Base-by-base conservation (phyloP, 2,329 filamentous ascomycete genomes). In the Fonsecaea monophora region DNA sequence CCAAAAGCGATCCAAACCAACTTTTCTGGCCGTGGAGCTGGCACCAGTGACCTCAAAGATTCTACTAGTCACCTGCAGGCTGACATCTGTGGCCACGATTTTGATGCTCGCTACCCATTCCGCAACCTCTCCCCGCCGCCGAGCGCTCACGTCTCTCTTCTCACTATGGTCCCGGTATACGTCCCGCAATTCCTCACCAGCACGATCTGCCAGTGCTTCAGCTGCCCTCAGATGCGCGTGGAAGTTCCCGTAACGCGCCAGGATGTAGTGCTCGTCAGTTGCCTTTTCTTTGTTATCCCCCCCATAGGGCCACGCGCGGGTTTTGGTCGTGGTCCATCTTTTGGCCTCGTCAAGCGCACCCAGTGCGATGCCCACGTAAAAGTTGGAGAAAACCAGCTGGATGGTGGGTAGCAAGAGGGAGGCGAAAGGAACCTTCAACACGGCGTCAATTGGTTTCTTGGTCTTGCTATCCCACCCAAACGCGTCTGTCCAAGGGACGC, bases 31-130 rank as follows among this genome's bases (percentile, higher is more conserved):
- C 0, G 87, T 90, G 0, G 87, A 82, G 67, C 84, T 83, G 0
- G 86, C 81, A 6, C 86, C 88, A 0, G 87, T 87, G 4, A 89
- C 85, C 74, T 90, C 88, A 72, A 90, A 90, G 1, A 90, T 81
- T 0, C 87, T 87, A 0, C 81, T 77, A 0, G 87, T 88, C 2
- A 90, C 85, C 4, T 82, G 76, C 15, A 90, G 75, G 0, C 82
- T 83, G 0, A 83, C 85, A 66, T 90, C 87, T 0, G 87, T 90
- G 0, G 86, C 82, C 1, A 88, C 84, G 0, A 90, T 83, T 76
- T 90, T 90, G 53, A 84, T 81, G 65, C 83, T 87, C 1, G 87
- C 87, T 3, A 90, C 83, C 81, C 83, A 86, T 62, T 90, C 87
- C 0, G 87, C 87, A 1, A 86, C 78, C 40, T 89, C 86, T 1